Conservation (phyloP, 805 yeast genomes). For the Phaffomyces opuntiae region DNA sequence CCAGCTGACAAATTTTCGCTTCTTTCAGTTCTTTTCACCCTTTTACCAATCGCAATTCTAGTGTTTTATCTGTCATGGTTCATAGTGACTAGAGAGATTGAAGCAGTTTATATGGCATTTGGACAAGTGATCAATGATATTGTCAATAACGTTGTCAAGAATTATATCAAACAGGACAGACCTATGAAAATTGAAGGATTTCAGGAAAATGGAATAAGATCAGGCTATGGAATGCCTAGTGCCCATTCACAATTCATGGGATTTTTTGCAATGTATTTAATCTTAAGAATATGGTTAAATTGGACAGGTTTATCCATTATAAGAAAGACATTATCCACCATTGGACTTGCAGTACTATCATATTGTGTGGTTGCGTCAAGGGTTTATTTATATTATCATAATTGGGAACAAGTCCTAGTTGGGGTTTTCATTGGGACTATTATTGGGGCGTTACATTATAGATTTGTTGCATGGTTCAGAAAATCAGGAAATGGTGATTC, state of each 20-base stretch:
- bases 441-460: constrained; percentile 53
- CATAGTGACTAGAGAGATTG: constrained; percentile 73
- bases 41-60: constrained; percentile 73
- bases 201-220: constrained; percentile 34
- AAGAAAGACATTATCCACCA: constrained; percentile 27
- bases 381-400: constrained; percentile 74
- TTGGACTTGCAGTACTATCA: constrained; percentile 23
- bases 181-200: constrained; percentile 43
- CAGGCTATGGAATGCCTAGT: constrained; percentile 92
- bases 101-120: constrained; percentile 72
- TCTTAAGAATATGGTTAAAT: constrained; percentile 36
- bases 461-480: constrained; percentile 45
- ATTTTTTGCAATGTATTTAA: constrained; percentile 55
- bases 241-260: constrained; percentile 98
- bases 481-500: constrained; percentile 63
- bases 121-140: constrained; percentile 83
- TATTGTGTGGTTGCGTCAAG: constrained; percentile 58
- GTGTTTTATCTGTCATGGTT: constrained; percentile 82
- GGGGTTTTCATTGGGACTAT: constrained; percentile 62
- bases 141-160: constrained; percentile 61
- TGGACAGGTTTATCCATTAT: constrained; percentile 31
- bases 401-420: constrained; percentile 60
- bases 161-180: constrained; percentile 59
- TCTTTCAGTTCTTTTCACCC: constrained; percentile 62
- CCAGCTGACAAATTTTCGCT: constrained; percentile 56